Percentiles rank a stretch among this genome's conserved stretches.
phyloP scores from a whole-genome alignment of 805 yeast species.

The Cyberlindnera lachancei region DNA sequence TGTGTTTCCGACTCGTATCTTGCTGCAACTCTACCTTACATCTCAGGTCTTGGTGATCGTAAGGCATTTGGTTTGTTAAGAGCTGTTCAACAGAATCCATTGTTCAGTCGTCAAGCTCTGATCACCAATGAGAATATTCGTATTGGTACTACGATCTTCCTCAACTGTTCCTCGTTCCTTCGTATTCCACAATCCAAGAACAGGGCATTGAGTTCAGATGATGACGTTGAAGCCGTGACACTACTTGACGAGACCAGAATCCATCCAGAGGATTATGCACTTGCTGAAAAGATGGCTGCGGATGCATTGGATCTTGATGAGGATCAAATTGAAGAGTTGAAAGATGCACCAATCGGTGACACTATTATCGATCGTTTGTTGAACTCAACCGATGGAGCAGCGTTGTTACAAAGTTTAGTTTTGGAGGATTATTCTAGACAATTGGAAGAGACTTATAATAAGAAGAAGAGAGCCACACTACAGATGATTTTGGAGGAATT shows the following conservation, averaged over 20 bases:
- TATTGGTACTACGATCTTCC: constrained; percentile 71
- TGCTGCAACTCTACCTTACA: constrained; percentile 65
- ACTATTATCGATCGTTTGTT: constrained; percentile 58
- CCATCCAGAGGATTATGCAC: constrained; percentile 95
- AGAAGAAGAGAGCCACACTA: constrained; percentile 68
- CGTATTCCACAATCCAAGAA: constrained; percentile 57
- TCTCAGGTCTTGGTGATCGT: constrained; percentile 93
- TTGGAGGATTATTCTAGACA: constrained; percentile 90
- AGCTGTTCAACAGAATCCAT: constrained; percentile 58
- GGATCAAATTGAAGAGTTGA: constrained; percentile 76
- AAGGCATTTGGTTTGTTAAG: constrained; percentile 83
- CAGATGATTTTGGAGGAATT: constrained; percentile 83
- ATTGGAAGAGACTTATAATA: constrained; percentile 64
- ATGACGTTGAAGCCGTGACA: constrained; percentile 56
- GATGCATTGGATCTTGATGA: constrained; percentile 96
- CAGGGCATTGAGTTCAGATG: constrained; percentile 22
- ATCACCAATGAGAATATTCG: constrained; percentile 61
- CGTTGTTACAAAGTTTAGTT: constrained; percentile 76
- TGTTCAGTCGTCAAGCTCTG: constrained; percentile 76
- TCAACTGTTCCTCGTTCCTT: constrained; percentile 88
- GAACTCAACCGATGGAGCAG: constrained; percentile 55
- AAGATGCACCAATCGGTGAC: constrained; percentile 64
- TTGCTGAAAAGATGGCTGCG: constrained; percentile 96
- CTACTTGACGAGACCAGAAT: constrained; percentile 90
- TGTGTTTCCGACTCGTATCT: constrained; percentile 72